Percentiles rank a stretch among this genome's conserved stretches.
Evolutionary conservation across 768 basidiomycete genomes (phyloP).

Genomic region (Termitomyces sp.): DNA sequence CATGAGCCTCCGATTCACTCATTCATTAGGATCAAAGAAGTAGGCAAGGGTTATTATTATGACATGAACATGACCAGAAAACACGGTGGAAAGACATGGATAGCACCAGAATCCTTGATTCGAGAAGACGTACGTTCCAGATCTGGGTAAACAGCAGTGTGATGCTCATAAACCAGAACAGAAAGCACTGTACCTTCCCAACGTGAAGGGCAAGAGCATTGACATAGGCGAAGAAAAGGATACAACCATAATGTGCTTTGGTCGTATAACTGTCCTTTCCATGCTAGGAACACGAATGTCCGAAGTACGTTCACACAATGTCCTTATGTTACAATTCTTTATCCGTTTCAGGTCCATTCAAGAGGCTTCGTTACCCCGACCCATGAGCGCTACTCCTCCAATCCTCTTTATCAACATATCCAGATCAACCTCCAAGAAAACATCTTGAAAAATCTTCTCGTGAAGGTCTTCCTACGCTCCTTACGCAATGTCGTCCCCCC

Average conservation of each 20-base stretch:
- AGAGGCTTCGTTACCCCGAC: constrained; percentile 63
- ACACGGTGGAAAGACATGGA: constrained; percentile 93
- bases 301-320: constrained; percentile 46
- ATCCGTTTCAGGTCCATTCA: constrained; percentile 61
- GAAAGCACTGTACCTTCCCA: constrained; percentile 91
- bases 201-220: constrained; percentile 72
- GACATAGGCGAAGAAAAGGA: constrained; percentile 50
- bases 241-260: constrained; percentile 73
- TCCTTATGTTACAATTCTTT: neutral
- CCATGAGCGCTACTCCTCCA: constrained; percentile 40
- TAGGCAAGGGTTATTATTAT: constrained; percentile 81
- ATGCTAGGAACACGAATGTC: constrained; percentile 87
- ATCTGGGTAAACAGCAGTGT: neutral
- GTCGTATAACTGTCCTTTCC: constrained; percentile 73
- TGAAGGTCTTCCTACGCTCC: constrained; percentile 75
- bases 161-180: constrained; percentile 25
- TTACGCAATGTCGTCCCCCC: constrained; percentile 64
- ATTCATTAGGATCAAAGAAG: constrained; percentile 38
- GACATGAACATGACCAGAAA: constrained; percentile 74
- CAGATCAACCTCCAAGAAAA: constrained; percentile 96
- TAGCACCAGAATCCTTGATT: constrained; percentile 85
- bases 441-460: constrained; percentile 84
- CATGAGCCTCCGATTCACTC: neutral
- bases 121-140: constrained; percentile 72
- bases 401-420: constrained; percentile 66